Evolutionary conservation across 2,329 filamentous ascomycete genomes (phyloP).

Genomic region (Stromatinia cepivora): DNA sequence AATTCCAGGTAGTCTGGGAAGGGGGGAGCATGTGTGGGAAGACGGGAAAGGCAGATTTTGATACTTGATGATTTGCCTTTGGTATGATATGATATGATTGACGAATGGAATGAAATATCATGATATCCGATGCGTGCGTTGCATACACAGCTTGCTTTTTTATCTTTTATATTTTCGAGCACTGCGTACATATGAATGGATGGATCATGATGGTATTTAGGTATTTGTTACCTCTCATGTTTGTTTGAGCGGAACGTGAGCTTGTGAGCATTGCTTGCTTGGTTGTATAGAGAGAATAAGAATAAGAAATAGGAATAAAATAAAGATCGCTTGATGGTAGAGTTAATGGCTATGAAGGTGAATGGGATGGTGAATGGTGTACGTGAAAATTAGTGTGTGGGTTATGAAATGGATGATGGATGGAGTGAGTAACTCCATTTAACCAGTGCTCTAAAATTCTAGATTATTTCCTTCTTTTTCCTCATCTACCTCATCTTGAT

Average conservation of each 20-base stretch:
- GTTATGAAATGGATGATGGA: neutral
- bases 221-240: neutral
- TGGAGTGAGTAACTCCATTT: neutral
- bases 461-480: neutral
- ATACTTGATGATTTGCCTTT: neutral
- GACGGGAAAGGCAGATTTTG: neutral
- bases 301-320: neutral
- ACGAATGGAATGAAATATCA: slow-evolving; percentile 10
- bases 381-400: neutral
- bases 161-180: slow-evolving; percentile 5
- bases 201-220: neutral
- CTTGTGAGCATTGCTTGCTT: neutral
- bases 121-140: slow-evolving; percentile 14
- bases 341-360: neutral
- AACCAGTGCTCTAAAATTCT: neutral
- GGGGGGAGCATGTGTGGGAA: neutral
- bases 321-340: neutral
- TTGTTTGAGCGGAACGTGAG: neutral
- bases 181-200: neutral
- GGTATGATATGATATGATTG: slow-evolving; percentile 10
- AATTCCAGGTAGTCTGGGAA: neutral
- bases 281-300: slow-evolving; percentile 7
- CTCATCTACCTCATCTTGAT: neutral
- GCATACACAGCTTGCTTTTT: neutral
- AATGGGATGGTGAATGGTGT: neutral